Percentiles rank a stretch among this genome's conserved stretches.
These are phyloP conservation scores for Suillus cothurnatus DNA, from an alignment of 768 basidiomycete species.

Conservation along the genomic window DNA sequence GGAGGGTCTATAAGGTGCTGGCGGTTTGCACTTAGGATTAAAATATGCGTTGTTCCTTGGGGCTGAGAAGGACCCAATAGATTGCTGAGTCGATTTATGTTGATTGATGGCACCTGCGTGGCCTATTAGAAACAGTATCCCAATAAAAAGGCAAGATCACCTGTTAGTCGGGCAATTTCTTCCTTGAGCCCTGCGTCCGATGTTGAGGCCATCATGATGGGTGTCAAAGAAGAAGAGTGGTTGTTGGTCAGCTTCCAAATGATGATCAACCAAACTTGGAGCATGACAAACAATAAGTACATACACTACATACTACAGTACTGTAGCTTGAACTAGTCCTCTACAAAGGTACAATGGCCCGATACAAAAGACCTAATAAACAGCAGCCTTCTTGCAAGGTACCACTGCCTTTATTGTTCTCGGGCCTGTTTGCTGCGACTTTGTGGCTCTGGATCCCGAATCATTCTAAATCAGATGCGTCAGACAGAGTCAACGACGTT, in stretches of 20 bases:
- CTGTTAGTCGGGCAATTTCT: constrained; percentile 69
- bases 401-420: neutral
- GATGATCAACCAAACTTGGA: constrained; percentile 6
- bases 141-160: constrained; percentile 30
- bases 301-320: too few species aligned
- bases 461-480: neutral
- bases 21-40: constrained; percentile 64
- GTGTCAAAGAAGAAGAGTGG: constrained; percentile 4
- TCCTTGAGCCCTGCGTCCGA: constrained; percentile 57
- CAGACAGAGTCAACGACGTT: neutral
- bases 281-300: constrained; percentile 1
- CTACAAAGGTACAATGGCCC: neutral
- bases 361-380: neutral
- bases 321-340: neutral
- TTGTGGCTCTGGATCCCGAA: neutral
- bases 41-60: constrained; percentile 53
- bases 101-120: constrained; percentile 71
- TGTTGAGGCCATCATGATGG: constrained; percentile 47
- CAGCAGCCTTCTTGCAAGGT: neutral
- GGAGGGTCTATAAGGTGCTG: constrained; percentile 21
- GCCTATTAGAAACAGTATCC: constrained; percentile 5
- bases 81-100: constrained; percentile 49
- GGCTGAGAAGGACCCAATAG: constrained; percentile 27
- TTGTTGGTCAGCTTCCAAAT: constrained; percentile 2
- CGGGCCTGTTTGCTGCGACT: neutral